Evolutionary conservation across 2,329 filamentous ascomycete genomes (phyloP).

Genomic region (Fusarium buharicum): DNA sequence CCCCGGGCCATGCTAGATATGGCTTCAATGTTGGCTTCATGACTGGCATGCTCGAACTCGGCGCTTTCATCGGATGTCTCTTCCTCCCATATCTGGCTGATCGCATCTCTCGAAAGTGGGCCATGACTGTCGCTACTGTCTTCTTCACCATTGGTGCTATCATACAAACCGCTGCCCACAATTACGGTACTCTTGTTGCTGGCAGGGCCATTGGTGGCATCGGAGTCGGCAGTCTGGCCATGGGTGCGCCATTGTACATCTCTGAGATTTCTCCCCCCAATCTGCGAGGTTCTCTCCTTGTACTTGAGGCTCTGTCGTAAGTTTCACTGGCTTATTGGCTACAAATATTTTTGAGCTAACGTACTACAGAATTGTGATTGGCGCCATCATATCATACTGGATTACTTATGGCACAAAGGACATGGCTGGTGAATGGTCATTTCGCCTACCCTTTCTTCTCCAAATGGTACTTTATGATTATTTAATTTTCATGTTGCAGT

Average conservation of each 20-base stretch:
- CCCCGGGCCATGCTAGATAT: slow-evolving; percentile 38
- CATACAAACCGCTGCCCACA: slow-evolving; percentile 42
- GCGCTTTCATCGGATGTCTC: slow-evolving; percentile 58
- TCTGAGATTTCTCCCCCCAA: slow-evolving; percentile 61
- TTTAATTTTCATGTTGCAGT: no score
- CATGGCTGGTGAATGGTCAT: slow-evolving; percentile 54
- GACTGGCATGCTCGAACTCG: slow-evolving; percentile 59
- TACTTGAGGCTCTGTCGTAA: slow-evolving; percentile 59
- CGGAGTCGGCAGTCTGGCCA: slow-evolving; percentile 59
- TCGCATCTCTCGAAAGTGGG: slow-evolving; percentile 41
- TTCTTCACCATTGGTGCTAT: slow-evolving; percentile 44
- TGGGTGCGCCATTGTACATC: slow-evolving; percentile 61
- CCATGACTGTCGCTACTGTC: slow-evolving; percentile 41
- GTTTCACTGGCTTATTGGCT: no score
- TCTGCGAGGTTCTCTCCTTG: slow-evolving; percentile 59
- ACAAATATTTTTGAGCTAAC: no score
- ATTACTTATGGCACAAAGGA: slow-evolving; percentile 62
- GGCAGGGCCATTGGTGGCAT: slow-evolving; percentile 52
- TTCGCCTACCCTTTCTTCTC: slow-evolving; percentile 54
- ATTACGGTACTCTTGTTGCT: slow-evolving; percentile 23
- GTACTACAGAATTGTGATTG: slow-evolving; percentile 50
- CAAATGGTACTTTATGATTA: no score
- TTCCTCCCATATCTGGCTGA: slow-evolving; percentile 39
- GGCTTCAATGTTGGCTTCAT: slow-evolving; percentile 53
- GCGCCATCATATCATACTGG: slow-evolving; percentile 62